phyloP scores from a whole-genome alignment of 176 grass and related monocot species.

The Triticum urartu region DNA sequence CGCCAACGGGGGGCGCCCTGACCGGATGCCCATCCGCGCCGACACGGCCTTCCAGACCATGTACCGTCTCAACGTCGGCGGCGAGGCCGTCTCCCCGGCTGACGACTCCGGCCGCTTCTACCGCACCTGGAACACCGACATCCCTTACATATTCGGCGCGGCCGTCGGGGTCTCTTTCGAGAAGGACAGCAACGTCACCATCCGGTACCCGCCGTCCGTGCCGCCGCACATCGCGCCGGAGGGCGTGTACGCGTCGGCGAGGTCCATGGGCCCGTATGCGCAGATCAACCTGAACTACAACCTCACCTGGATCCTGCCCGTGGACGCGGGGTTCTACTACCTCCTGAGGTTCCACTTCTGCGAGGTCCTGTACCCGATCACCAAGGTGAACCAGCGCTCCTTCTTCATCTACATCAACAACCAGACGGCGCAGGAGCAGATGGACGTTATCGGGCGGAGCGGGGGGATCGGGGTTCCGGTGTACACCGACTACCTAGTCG shows the following conservation, averaged over 20 bases:
- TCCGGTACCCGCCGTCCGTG: constrained; percentile 14
- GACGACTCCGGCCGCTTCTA: constrained; percentile 26
- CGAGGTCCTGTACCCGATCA: constrained; percentile 56
- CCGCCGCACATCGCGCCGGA: constrained; percentile 30
- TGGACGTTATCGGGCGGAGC: constrained; percentile 25
- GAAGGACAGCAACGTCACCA: constrained; percentile 39
- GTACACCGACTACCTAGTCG: constrained; percentile 39
- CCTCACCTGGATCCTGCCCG: constrained; percentile 44
- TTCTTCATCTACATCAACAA: constrained; percentile 54
- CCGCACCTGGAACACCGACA: constrained; percentile 32
- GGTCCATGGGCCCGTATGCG: constrained; percentile 38
- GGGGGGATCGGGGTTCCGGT: constrained; percentile 8
- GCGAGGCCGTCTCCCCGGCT: not conserved
- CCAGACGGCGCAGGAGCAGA: constrained; percentile 16
- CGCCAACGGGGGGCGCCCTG: not conserved
- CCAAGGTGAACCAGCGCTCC: constrained; percentile 18
- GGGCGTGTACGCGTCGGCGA: constrained; percentile 37
- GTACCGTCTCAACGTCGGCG: constrained; percentile 53
- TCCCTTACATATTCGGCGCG: constrained; percentile 21
- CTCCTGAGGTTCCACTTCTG: constrained; percentile 48
- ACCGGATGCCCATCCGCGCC: not conserved
- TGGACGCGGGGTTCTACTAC: constrained; percentile 54
- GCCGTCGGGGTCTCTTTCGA: constrained; percentile 14
- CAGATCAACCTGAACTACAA: constrained; percentile 50
- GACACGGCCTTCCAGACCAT: constrained; percentile 44